Evolutionary conservation across 192 early-diverging fungal genomes (phyloP), one percentile per base, ranked within the genome.

Genomic region (Coemansia sp.): DNA sequence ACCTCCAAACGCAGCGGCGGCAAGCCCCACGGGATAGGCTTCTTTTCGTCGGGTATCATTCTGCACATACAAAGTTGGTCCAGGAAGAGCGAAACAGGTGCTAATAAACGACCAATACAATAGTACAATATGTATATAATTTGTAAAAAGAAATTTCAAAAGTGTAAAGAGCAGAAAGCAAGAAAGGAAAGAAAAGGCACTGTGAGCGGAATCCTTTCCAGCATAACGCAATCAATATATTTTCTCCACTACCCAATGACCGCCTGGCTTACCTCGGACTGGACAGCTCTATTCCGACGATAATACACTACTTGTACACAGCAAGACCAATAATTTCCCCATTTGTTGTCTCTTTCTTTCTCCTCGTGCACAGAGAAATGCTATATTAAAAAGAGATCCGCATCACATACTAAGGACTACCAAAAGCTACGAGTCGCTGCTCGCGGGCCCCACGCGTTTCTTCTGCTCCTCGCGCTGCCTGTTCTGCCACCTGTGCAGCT

Each of bases 401-500:
- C n/a, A n/a, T n/a, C n/a, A n/a, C 37, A 39, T 15, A 39, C 37
- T 13, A 39, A 15, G 3, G 0, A 3, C 15, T 7, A 13, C 37
- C 37, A 21, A 49, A 25, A 49, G 21, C 12, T 25, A 49, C 46
- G 46, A n/a, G n/a, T n/a, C 18, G 29, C n/a, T 15, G 29, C 18
- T 30, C 7, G 53, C 12, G 16, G 33, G 4, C n/a, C 68, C 77
- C 68, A 80, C 48, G 1, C 78, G 72, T 42, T 69, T 68, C 66
- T 75, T 71, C 69, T 90, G 86, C 66, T 90, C 84, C 71, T 94
- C 90, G 43, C 90, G 84, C 68, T 93, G 64, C 56, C 88, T 85
- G 72, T 98, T 93, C 86, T 96, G 97, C 84, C 87, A 90, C 68
- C 95, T 82, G 67, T 96, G 94, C 66, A 93, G 92, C 64, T 91